phyloP scores from a whole-genome alignment of 78 protist genomes.

The Dictyostelium purpureum region DNA sequence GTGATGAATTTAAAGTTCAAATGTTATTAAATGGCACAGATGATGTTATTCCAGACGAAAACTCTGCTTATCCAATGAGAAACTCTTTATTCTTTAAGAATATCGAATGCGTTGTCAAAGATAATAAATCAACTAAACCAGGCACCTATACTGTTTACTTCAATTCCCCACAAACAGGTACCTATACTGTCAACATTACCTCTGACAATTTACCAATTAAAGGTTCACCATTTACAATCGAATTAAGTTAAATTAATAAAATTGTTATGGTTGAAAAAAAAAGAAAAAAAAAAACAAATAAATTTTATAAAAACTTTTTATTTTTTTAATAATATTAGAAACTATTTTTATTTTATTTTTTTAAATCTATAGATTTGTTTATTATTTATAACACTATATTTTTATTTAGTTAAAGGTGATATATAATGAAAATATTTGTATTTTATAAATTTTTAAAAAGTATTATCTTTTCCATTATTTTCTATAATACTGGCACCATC shows the following conservation, averaged over 20 bases:
- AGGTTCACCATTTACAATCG: constrained; percentile 65
- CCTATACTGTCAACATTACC: constrained; percentile 25
- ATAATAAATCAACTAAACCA: constrained; percentile 35
- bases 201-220: constrained; percentile 47
- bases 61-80: neutral
- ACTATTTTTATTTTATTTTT: too few relatives aligned
- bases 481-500: too few relatives aligned
- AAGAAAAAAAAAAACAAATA: neutral
- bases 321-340: too few relatives aligned
- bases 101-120: constrained; percentile 67
- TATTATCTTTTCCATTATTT: too few relatives aligned
- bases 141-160: constrained; percentile 69
- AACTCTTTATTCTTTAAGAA: constrained; percentile 12
- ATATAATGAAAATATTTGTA: too few relatives aligned
- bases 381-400: too few relatives aligned
- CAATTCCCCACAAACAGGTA: constrained; percentile 75
- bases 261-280: too few relatives aligned
- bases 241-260: constrained; percentile 23
- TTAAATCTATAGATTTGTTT: too few relatives aligned
- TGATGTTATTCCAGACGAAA: neutral
- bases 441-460: too few relatives aligned
- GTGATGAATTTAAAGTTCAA: constrained; percentile 48
- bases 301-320: too few relatives aligned
- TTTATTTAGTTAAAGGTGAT: too few relatives aligned
- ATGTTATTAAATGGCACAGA: constrained; percentile 56